Evolutionary conservation across 495 filamentous ascomycete genomes (phyloP), one percentile per base, ranked within the genome.

Genomic region (Penicillium odoratum): DNA sequence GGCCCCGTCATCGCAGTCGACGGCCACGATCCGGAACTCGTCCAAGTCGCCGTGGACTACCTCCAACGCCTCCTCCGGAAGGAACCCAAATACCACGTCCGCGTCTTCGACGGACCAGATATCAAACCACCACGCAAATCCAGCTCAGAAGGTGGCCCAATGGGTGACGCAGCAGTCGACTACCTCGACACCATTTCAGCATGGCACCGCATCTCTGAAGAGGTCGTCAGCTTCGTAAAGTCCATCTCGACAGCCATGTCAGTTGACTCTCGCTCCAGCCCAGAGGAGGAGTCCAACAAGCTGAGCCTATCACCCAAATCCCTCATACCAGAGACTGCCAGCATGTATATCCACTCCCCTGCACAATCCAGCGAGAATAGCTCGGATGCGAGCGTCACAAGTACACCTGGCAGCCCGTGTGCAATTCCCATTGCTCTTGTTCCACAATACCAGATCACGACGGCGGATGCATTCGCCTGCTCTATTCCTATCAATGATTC

Each of bases 1-100:
- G 92, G 95, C 0, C 82, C 90, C 1, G 81, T 97, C 28, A 86
- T 98, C 47, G 87, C 90, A 0, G 70, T 98, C 25, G 94, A 98
- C 67, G 91, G 92, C 13, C 74, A 87, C 25, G 81, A 89, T 50
- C 63, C 69, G 3, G 60, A 68, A 1, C 63, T 87, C 11, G 74
- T 89, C 10, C 75, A 77, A 44, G 68, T 74, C 6, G 78, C 91
- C 7, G 78, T 83, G 2, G 69, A 76, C 18, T 85, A 86, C 59
- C 81, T 96, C 4, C 81, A 85, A 43, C 78, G 79, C 8, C 79
- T 80, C 21, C 66, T 96, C 26, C 70, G 66, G 25, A 81, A 77
- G 46, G 81, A 82, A 59, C 72, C 76, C 7, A 85, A 85, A 49
- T 89, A 84, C 63, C 69, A 75, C 10, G 76, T 90, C 18, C 79